A percentile compares a stretch with the other conserved stretches of the same genome.
Conservation (phyloP, 179 eudicot species). For the Carnegiea gigantea region DNA sequence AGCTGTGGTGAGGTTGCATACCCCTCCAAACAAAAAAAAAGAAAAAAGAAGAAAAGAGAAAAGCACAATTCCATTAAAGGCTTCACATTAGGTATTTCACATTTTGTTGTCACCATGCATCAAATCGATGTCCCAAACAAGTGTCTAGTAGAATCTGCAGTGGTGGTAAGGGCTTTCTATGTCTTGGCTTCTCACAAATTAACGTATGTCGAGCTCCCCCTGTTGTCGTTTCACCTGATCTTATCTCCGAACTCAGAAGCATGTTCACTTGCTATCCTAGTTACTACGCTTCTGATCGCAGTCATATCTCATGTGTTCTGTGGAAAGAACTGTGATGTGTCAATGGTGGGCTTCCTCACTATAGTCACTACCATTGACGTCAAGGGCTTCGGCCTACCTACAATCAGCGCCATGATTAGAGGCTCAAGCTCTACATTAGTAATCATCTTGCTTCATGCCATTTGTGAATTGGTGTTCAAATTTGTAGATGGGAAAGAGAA, state of each 20-base stretch:
- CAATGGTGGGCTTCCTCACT: neutral
- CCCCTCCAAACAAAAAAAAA: too few species aligned
- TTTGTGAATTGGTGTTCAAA: neutral
- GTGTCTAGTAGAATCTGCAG: neutral
- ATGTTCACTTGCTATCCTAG: neutral
- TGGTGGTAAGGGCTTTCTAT: neutral
- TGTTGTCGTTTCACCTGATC: neutral
- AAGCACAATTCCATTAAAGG: neutral
- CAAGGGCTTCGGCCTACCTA: neutral
- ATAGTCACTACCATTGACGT: neutral
- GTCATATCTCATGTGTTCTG: neutral
- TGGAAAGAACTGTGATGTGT: neutral
- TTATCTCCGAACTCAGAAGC: neutral
- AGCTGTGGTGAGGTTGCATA: too few species aligned
- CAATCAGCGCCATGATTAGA: neutral
- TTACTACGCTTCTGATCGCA: neutral
- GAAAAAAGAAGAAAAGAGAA: too few species aligned
- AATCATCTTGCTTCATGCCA: constrained; percentile 1
- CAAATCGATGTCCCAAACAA: neutral
- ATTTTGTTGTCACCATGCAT: neutral
- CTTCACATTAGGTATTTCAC: neutral
- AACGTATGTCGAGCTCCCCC: neutral
- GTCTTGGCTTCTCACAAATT: neutral
- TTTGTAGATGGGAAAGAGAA: neutral
- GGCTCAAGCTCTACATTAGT: neutral